A percentile compares a stretch with the other conserved stretches of the same genome.
Conservation (phyloP, 2,329 filamentous ascomycete species). For the Botrytis deweyae region DNA sequence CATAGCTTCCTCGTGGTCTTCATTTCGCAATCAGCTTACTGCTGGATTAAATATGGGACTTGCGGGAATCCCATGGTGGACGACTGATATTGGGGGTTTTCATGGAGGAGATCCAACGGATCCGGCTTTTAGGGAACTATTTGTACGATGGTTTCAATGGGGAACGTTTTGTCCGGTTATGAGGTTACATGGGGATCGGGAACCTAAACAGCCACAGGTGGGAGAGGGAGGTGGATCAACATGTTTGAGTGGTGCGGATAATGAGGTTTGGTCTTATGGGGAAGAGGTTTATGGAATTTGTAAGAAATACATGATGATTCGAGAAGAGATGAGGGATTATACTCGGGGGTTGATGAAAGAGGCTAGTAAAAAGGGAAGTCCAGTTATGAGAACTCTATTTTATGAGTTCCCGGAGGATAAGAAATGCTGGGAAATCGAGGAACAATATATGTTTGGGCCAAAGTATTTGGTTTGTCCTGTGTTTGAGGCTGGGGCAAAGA, state of each 20-base stretch:
- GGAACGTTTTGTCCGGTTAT: constrained; percentile 66
- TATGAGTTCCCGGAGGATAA: constrained; percentile 60
- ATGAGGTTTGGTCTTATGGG: constrained; percentile 68
- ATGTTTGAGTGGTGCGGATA: constrained; percentile 48
- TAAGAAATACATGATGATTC: constrained; percentile 56
- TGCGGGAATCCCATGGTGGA: constrained; percentile 66
- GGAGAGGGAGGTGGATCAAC: constrained; percentile 28
- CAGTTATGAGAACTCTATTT: constrained; percentile 62
- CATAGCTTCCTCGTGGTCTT: constrained; percentile 62
- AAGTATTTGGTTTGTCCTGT: constrained; percentile 60
- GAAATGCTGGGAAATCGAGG: constrained; percentile 55
- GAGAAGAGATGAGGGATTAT: constrained; percentile 59
- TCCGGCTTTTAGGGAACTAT: constrained; percentile 58
- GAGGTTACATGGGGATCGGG: constrained; percentile 64
- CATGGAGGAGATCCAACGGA: constrained; percentile 61
- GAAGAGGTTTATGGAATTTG: constrained; percentile 59
- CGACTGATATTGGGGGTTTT: constrained; percentile 69
- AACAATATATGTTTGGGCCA: constrained; percentile 63
- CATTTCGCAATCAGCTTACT: constrained; percentile 58
- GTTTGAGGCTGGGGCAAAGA: constrained; percentile 48
- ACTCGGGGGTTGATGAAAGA: constrained; percentile 57
- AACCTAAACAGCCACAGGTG: constrained; percentile 52
- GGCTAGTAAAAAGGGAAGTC: constrained; percentile 58
- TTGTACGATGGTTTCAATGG: constrained; percentile 70
- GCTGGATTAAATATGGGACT: constrained; percentile 67